Conservation (phyloP, 306 rosid species). For the Sicyos edulis region DNA sequence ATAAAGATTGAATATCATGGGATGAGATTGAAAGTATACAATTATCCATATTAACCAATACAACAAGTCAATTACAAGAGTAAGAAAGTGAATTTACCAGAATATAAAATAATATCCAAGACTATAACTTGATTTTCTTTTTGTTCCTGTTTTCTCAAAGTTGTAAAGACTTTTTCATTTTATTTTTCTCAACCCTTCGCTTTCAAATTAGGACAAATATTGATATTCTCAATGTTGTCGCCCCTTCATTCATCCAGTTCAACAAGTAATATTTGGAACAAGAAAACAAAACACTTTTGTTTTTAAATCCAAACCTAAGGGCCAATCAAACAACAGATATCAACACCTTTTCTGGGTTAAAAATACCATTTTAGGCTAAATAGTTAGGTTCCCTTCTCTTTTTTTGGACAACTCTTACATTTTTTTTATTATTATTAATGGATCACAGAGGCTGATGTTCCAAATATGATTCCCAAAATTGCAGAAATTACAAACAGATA, state of each 20-base stretch:
- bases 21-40: neutral
- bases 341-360: too few species aligned
- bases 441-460: too few species aligned
- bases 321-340: neutral
- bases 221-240: conserved; percentile 5
- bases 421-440: too few species aligned
- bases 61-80: neutral
- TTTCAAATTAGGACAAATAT: neutral
- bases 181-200: neutral
- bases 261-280: neutral
- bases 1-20: too few species aligned
- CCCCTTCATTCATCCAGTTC: neutral
- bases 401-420: too few species aligned
- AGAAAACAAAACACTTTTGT: neutral
- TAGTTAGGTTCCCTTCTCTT: too few species aligned
- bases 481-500: too few species aligned
- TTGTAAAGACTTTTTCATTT: neutral
- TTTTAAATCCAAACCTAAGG: neutral
- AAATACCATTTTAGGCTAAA: too few species aligned
- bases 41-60: neutral
- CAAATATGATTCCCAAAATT: too few species aligned
- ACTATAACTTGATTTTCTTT: too few species aligned
- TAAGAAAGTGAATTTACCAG: neutral
- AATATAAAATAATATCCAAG: too few species aligned
- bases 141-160: neutral